Evolutionary conservation across 805 yeast genomes (phyloP), one percentile per base, ranked within the genome.

Genomic region (Barnettozyma californica): DNA sequence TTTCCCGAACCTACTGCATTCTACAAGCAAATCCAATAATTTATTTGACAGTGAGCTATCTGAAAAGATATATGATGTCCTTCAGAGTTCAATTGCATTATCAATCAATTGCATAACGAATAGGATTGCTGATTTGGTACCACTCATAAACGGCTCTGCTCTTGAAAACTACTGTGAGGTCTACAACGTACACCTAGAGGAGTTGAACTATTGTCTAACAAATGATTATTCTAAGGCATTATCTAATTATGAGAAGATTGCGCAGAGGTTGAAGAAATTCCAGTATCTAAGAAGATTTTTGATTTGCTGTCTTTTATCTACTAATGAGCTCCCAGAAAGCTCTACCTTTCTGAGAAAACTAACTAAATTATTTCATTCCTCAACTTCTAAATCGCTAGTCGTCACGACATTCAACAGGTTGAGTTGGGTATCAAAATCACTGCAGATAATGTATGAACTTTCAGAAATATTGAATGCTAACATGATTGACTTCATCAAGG

Each of bases 81-180:
- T 64, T 13, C 50, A 60, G 37, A 68, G 68, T 47, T 47, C 74
- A 6, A 51, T 76, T 3, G 51, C 62, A 0, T 55, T 75, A 2
- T 49, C 62, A 4, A 54, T 63, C 13, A 71, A 69, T 44, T 61
- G 67, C 8, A 44, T 65, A 4, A 45, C 62, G 2, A 61, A 35
- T 39, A 58, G 16, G 56, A 64, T 9, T 51, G 68, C 27, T 54
- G 54, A 11, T 56, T 57, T 31, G 44, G 68, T 38, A 41, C 69
- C 3, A 60, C 66, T 9, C 45, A 59, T 70, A 20, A 56, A 67
- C 43, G 56, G 61, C 16, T 51, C 61, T 5, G 73, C 67, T 20
- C 56, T 77, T 27, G 63, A 66, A 36, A 68, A 70, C 49, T 77
- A 71, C 51, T 68, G 75, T 52, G 74, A 66, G 26, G 65, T 76